Evolutionary conservation across 1,284 basidiomycete species (phyloP).

Genomic region (Ganoderma lingzhi): DNA sequence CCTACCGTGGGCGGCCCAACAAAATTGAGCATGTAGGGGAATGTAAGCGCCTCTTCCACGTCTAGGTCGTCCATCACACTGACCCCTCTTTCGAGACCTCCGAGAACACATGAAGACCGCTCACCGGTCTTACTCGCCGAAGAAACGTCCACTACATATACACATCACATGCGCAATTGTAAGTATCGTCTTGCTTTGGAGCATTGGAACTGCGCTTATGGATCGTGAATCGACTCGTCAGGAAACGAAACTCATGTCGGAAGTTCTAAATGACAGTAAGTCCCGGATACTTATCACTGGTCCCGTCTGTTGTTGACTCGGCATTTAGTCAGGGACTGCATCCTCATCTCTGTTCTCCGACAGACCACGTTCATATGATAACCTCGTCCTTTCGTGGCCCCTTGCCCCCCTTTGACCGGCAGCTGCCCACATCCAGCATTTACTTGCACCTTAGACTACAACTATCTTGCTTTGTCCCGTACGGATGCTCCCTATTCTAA

Average conservation of each 20-base stretch:
- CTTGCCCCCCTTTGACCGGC: neutral
- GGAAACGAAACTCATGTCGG: constrained; percentile 56
- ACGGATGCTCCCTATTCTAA: constrained; percentile 15
- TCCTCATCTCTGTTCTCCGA: constrained; percentile 36
- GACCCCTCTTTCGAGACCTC: constrained; percentile 48
- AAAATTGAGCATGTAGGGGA: constrained; percentile 57
- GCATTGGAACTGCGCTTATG: neutral
- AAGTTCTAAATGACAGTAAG: constrained; percentile 56
- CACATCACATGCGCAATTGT: constrained; percentile 64
- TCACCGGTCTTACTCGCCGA: constrained; percentile 56
- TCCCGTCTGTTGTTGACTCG: neutral
- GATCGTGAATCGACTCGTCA: constrained; percentile 6
- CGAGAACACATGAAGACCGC: constrained; percentile 58
- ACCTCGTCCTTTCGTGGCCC: neutral
- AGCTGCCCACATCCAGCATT: neutral
- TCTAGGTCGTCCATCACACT: neutral
- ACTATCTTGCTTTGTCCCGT: constrained; percentile 25
- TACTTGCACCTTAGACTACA: constrained; percentile 5
- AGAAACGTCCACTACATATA: constrained; percentile 56
- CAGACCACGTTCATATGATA: constrained; percentile 34
- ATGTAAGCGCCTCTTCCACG: constrained; percentile 50
- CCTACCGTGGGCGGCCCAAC: constrained; percentile 59
- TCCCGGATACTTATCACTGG: constrained; percentile 4
- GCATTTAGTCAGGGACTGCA: constrained; percentile 51
- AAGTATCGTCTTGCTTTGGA: constrained; percentile 11